These are phyloP conservation scores for Silene conica DNA, from an alignment of 148 eudicot species.

Conservation along the genomic window DNA sequence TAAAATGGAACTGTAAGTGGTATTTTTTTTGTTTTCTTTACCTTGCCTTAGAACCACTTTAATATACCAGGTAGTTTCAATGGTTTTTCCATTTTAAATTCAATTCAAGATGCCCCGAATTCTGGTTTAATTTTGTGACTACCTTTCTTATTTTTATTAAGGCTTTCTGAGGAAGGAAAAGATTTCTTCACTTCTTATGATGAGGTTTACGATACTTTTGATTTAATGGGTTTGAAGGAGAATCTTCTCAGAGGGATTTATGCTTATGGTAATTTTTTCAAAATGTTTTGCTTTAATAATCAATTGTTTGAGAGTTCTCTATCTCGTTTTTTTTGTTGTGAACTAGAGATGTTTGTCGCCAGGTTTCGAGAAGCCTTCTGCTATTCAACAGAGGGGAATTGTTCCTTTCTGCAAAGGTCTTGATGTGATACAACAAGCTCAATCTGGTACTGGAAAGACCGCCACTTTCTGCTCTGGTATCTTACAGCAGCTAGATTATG, in stretches of 20 bases:
- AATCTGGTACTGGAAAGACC: slow-evolving; percentile 38
- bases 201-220: slow-evolving; percentile 33
- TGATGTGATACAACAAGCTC: slow-evolving; percentile 23
- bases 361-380: slow-evolving; percentile 41
- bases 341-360: background rate
- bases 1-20: slow-evolving; percentile 66
- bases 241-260: slow-evolving; percentile 38
- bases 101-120: no score
- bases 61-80: background rate
- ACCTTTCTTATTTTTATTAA: background rate
- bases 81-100: background rate
- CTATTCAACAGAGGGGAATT: slow-evolving; percentile 38
- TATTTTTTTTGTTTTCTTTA: background rate
- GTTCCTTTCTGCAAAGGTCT: slow-evolving; percentile 27
- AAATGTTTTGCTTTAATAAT: background rate
- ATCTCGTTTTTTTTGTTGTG: background rate
- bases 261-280: slow-evolving; percentile 28
- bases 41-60: background rate
- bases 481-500: slow-evolving; percentile 34
- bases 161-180: slow-evolving; percentile 29
- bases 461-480: slow-evolving; percentile 38
- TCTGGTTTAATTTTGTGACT: background rate
- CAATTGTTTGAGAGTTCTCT: background rate
- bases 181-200: slow-evolving; percentile 35
- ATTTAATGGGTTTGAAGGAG: slow-evolving; percentile 31